Evolutionary conservation across 306 rosid genomes (phyloP), one percentile per base, ranked within the genome.

Genomic region (Fragaria iinumae): DNA sequence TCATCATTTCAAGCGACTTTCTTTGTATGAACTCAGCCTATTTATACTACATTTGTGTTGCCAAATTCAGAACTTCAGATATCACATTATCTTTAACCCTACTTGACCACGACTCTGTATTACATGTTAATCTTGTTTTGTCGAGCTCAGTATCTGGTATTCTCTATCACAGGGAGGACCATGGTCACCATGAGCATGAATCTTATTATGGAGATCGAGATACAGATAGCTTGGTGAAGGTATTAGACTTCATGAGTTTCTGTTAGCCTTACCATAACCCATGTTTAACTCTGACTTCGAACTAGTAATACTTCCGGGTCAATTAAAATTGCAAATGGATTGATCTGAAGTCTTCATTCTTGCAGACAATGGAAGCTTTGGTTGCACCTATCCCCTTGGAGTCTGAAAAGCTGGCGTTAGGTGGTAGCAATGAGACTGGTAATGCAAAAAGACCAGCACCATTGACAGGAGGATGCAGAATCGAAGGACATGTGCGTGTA

Each of bases 111-210:
- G 41, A 4, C 41, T 73, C 41, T 73, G 62, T 29, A 66, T 11
- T 25, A 20, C 34, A 13, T 10, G 41, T 72, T 10, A 18, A 20
- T 63, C 29, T 74, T 39, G 23, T 43, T 13, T 75, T 36, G 21
- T 50, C 44, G 41, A 75, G 23, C 41, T 47, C 21, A 47, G 71
- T 32, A 16, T 79, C 60, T 71, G 71, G 72, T 23, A 77, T 74
- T 85, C 69, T 59, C 71, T 79, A 62, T 81, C 81, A 73, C 90
- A 95, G 98, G 91, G 83, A 80, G 78, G 92, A 92, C 60, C 96
- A 90, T 80, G 98, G 97, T 69, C 98, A 88, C 86, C 98, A 94
- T 72, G 98, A 90, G 21, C 98, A 95, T 45, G 98, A 95, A 84
- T 90, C 98, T 53, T 95, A 95, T 79, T 83, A 92, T 73, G 98